A percentile compares a stretch with the other conserved stretches of the same genome.
Evolutionary conservation across 257 asterid genomes (phyloP).

Genomic region (Oldenlandia corymbosa): DNA sequence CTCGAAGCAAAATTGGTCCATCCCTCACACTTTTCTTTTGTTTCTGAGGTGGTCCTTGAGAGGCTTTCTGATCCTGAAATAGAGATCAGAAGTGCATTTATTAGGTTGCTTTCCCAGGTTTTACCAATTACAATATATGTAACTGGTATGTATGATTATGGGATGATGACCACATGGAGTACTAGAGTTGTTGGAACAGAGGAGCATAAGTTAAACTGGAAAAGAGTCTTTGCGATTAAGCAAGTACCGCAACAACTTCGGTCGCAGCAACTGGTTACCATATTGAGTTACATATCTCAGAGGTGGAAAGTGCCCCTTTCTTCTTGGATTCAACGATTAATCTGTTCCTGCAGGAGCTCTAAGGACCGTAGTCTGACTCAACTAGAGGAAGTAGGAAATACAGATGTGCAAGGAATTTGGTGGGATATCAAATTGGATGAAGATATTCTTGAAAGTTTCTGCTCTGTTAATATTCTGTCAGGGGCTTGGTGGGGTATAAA

Average conservation of each 20-base stretch:
- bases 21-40: constrained; percentile 53
- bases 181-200: constrained; percentile 42
- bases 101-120: constrained; percentile 64
- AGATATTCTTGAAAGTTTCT: constrained; percentile 63
- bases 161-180: constrained; percentile 36
- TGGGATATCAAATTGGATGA: constrained; percentile 67
- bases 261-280: constrained; percentile 88
- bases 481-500: constrained; percentile 99
- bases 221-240: constrained; percentile 84
- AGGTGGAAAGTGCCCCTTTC: constrained; percentile 93
- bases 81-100: constrained; percentile 54
- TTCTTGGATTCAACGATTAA: constrained; percentile 89
- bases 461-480: constrained; percentile 72
- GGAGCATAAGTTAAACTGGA: constrained; percentile 59
- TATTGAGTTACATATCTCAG: constrained; percentile 91
- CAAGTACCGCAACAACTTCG: constrained; percentile 80
- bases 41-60: constrained; percentile 72
- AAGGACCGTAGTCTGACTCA: constrained; percentile 40
- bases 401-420: constrained; percentile 54
- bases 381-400: constrained; percentile 55
- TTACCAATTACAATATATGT: constrained; percentile 62
- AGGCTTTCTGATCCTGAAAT: constrained; percentile 88
- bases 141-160: constrained; percentile 59
- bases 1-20: constrained; percentile 80
- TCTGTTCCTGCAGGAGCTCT: constrained; percentile 58